Evolutionary conservation across 2,329 filamentous ascomycete species (phyloP).

Genomic region (Sarocladiaceae sp.): DNA sequence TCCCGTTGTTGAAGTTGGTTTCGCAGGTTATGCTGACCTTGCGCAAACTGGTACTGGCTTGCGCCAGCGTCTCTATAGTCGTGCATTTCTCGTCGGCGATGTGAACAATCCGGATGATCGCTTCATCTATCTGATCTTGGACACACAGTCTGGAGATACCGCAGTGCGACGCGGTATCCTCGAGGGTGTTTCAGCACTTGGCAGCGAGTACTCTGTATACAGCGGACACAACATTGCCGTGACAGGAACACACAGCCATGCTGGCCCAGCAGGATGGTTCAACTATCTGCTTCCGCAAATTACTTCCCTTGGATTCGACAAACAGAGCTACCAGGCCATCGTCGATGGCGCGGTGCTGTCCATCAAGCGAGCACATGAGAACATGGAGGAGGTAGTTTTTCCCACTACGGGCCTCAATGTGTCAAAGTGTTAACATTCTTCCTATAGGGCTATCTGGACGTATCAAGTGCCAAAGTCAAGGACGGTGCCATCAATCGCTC

Average conservation of each 20-base stretch:
- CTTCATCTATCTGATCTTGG: constrained; percentile 83
- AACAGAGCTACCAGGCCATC: constrained; percentile 83
- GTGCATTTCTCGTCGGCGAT: constrained; percentile 82
- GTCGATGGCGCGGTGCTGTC: constrained; percentile 81
- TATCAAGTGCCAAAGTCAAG: constrained; percentile 64
- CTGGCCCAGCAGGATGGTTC: constrained; percentile 86
- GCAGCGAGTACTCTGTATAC: constrained; percentile 70
- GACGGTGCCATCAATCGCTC: constrained; percentile 88
- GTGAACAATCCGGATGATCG: constrained; percentile 61
- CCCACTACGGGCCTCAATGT: background rate
- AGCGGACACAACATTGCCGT: constrained; percentile 78
- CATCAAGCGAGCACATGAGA: constrained; percentile 70
- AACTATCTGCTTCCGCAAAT: constrained; percentile 94
- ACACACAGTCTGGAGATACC: constrained; percentile 84
- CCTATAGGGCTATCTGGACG: constrained; percentile 58
- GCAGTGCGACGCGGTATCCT: constrained; percentile 85
- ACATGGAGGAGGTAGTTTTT: constrained; percentile 40
- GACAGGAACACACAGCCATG: constrained; percentile 89
- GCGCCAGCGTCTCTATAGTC: constrained; percentile 81
- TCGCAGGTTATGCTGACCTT: constrained; percentile 90
- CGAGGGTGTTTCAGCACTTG: constrained; percentile 65
- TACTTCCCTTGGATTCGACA: constrained; percentile 79
- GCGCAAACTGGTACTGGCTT: constrained; percentile 78
- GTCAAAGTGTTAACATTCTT: background rate
- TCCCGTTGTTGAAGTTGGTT: constrained; percentile 83